Evolutionary conservation across 2,329 filamentous ascomycete genomes (phyloP), one percentile per base, ranked within the genome.

Genomic region (Uncinocarpus reesii): DNA sequence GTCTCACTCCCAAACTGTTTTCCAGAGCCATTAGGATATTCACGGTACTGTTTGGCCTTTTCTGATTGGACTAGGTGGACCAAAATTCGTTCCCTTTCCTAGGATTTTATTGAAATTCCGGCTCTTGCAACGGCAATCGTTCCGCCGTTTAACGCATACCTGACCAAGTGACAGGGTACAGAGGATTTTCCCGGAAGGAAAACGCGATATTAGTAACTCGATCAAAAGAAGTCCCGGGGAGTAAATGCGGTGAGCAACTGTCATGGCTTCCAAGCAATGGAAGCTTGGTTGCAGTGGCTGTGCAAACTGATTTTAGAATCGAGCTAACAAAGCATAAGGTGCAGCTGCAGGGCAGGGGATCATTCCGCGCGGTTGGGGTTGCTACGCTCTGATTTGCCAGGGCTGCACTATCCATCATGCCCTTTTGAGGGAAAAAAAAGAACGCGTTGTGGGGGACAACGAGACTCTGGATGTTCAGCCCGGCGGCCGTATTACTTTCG

Each of bases 231-330:
- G n/a, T n/a, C n/a, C n/a, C 32, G 21, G 29, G 42, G n/a, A 20
- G 29, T 18, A 45, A 31, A 45, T 45, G 42, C 42, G 42, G 42
- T 45, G 42, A 45, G 29, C 26, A 34, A 5, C 16, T 34, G 21
- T 16, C 29, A 45, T 28, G 23, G 20, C 24, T 16, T 38, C 15
- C 7, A 13, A n/a, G 20, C 16, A 7, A 42, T 21, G 15, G 16
- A 38, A 47, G 21, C 34, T 47, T 13, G 34, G 44, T 16, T 40
- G 34, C 26, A 31, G 45, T 47, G 45, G 45, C 45, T 47, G 45
- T 47, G 45, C 45, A 41, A n/a, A n/a, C 35, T 29, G 23, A 38
- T 31, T 24, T 42, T 13, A n/a, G 13, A 18, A 13, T 24, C 16
- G 4, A 18, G 7, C 10, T 18, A 45, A 13, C 2, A 45, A 15